Evolutionary conservation across 1,284 basidiomycete species (phyloP).

Genomic region (Heterobasidion parviporum): DNA sequence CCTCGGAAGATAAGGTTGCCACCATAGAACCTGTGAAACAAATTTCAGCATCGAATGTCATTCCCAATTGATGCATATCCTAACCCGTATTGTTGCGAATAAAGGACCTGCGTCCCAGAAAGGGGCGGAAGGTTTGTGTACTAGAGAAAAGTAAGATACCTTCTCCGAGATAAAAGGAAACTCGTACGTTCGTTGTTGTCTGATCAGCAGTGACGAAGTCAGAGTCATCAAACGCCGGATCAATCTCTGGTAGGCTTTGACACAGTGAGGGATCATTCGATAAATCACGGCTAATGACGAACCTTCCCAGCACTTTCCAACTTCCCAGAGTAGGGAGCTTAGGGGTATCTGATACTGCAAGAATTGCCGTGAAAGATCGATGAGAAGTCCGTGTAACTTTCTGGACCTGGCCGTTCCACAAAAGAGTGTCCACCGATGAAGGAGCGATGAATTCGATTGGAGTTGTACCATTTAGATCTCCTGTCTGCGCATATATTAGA

Average conservation of each 20-base stretch:
- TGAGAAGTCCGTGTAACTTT: background rate
- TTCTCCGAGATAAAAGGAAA: background rate
- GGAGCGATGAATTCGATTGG: background rate
- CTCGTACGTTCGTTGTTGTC: background rate
- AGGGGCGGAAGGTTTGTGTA: conserved; percentile 39
- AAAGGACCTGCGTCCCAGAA: conserved; percentile 31
- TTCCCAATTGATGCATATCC: conserved; percentile 8
- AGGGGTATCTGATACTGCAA: background rate
- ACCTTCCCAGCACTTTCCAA: background rate
- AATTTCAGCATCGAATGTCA: background rate
- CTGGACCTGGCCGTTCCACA: background rate
- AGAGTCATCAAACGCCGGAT: background rate
- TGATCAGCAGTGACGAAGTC: background rate
- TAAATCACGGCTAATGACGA: background rate
- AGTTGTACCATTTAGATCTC: background rate
- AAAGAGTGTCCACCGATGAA: background rate
- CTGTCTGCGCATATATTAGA: background rate
- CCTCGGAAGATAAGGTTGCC: background rate
- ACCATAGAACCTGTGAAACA: background rate
- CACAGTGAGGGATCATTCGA: background rate
- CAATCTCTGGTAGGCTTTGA: background rate
- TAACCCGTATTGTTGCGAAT: conserved; percentile 45
- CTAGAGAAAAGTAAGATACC: conserved; percentile 19
- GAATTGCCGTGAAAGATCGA: background rate
- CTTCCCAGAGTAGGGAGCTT: background rate